A percentile compares a stretch with the other conserved stretches of the same genome.
phyloP scores from a whole-genome alignment of 2,329 filamentous ascomycete species.

The Exophiala alcalophila region DNA sequence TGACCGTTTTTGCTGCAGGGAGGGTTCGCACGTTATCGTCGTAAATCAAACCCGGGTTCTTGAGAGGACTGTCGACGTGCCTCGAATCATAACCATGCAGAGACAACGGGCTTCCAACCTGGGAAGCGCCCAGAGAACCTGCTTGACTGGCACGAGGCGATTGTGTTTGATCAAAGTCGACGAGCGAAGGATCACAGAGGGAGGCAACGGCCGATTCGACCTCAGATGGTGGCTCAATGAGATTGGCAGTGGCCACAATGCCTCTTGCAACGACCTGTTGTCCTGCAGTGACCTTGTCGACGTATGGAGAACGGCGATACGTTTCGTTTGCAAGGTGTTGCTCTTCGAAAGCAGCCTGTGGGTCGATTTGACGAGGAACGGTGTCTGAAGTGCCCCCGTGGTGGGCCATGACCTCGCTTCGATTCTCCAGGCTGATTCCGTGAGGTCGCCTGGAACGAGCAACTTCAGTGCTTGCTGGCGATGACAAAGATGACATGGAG shows the following conservation, averaged over 20 bases:
- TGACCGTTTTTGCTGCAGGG: constrained; percentile 41
- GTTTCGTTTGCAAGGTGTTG: constrained; percentile 60
- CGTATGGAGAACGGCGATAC: constrained; percentile 50
- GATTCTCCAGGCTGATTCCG: constrained; percentile 52
- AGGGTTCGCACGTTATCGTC: constrained; percentile 39
- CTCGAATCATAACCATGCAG: constrained; percentile 29
- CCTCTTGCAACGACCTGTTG: constrained; percentile 71
- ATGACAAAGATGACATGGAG: constrained; percentile 60
- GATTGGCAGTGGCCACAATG: constrained; percentile 69
- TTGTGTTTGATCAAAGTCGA: constrained; percentile 51
- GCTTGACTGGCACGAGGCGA: constrained; percentile 22
- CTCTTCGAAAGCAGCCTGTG: constrained; percentile 48
- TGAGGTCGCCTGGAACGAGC: constrained; percentile 50
- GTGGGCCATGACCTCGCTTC: constrained; percentile 49
- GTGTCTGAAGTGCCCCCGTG: constrained; percentile 28
- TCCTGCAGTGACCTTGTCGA: constrained; percentile 60
- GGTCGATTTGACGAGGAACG: constrained; percentile 29
- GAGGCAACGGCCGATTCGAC: constrained; percentile 91
- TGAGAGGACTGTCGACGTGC: constrained; percentile 46
- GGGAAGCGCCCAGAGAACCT: constrained; percentile 30
- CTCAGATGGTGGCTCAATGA: constrained; percentile 67
- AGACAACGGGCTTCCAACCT: constrained; percentile 29
- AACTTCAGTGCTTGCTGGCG: constrained; percentile 57
- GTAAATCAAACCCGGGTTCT: constrained; percentile 41
- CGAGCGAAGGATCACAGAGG: constrained; percentile 75